Conservation (phyloP, 768 basidiomycete genomes). For the Naganishia vaughanmartiniae region DNA sequence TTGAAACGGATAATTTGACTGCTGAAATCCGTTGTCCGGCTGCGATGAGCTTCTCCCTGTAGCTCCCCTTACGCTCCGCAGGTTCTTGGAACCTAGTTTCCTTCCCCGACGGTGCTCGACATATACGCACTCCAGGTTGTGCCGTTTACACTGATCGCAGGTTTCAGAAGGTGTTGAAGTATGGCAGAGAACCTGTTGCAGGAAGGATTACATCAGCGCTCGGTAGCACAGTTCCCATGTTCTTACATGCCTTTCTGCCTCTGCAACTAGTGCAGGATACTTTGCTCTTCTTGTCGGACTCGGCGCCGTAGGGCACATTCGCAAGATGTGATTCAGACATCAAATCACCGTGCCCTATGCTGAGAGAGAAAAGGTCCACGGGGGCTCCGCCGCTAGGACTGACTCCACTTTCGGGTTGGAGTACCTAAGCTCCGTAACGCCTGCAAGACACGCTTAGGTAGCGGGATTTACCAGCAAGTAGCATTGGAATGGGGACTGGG, state of each 20-base stretch:
- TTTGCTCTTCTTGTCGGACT: conserved; percentile 13
- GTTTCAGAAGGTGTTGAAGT: conserved; percentile 6
- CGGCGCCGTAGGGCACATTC: background rate
- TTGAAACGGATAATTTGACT: background rate
- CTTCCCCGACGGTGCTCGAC: conserved; percentile 23
- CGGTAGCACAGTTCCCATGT: background rate
- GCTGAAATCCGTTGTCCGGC: background rate
- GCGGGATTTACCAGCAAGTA: too few species aligned
- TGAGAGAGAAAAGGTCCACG: background rate
- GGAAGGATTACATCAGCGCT: background rate
- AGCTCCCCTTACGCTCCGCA: background rate
- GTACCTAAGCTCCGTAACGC: too few species aligned
- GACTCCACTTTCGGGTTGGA: too few species aligned
- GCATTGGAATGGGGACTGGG: too few species aligned
- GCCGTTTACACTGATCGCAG: conserved; percentile 23
- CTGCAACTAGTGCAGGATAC: conserved; percentile 24
- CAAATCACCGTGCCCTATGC: background rate
- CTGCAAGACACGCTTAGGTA: too few species aligned
- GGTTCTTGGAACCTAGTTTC: conserved; percentile 14
- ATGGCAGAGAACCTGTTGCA: conserved; percentile 4
- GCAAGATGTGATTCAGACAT: background rate
- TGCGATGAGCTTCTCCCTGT: background rate
- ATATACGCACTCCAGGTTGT: conserved; percentile 13
- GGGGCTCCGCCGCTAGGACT: too few species aligned
- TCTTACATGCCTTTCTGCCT: background rate